phyloP scores from a whole-genome alignment of 2,329 filamentous ascomycete genomes.

The Ophiostoma sp. region DNA sequence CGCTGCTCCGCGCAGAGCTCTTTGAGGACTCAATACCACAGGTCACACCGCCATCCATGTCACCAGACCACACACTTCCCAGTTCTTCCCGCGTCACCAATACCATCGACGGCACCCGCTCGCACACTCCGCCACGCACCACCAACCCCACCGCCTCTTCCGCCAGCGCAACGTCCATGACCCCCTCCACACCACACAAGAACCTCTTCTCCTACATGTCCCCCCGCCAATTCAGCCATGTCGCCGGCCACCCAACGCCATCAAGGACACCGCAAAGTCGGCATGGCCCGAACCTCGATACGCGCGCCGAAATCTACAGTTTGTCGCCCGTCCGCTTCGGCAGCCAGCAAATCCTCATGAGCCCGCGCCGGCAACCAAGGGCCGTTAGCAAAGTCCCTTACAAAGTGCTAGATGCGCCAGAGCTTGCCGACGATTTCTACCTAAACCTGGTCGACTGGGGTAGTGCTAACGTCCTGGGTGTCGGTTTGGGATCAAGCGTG shows the following conservation, averaged over 20 bases:
- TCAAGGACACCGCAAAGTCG: slow-evolving; percentile 86
- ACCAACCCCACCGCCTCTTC: slow-evolving; percentile 26
- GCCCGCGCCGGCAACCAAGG: slow-evolving; percentile 81
- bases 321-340: slow-evolving; percentile 89
- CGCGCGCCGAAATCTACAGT: slow-evolving; percentile 90
- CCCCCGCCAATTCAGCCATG: slow-evolving; percentile 65
- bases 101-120: slow-evolving; percentile 65
- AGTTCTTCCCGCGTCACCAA: slow-evolving; percentile 55
- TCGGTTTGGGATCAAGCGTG: slow-evolving; percentile 87
- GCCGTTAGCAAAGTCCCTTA: slow-evolving; percentile 95
- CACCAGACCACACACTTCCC: slow-evolving; percentile 57
- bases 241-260: slow-evolving; percentile 81
- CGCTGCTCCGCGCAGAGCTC: slow-evolving; percentile 82
- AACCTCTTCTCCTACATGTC: slow-evolving; percentile 94
- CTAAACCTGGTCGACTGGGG: slow-evolving; percentile 98
- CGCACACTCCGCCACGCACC: slow-evolving; percentile 70
- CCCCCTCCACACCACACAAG: slow-evolving; percentile 94
- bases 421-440: slow-evolving; percentile 96
- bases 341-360: slow-evolving; percentile 90
- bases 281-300: slow-evolving; percentile 84
- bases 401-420: slow-evolving; percentile 94
- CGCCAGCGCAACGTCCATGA: slow-evolving; percentile 69
- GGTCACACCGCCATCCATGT: slow-evolving; percentile 63
- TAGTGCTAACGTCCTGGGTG: slow-evolving; percentile 88
- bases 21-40: slow-evolving; percentile 91